Evolutionary conservation across 2,329 filamentous ascomycete species (phyloP), one percentile per base, ranked within the genome.

Genomic region (Aureobasidium pullulans): DNA sequence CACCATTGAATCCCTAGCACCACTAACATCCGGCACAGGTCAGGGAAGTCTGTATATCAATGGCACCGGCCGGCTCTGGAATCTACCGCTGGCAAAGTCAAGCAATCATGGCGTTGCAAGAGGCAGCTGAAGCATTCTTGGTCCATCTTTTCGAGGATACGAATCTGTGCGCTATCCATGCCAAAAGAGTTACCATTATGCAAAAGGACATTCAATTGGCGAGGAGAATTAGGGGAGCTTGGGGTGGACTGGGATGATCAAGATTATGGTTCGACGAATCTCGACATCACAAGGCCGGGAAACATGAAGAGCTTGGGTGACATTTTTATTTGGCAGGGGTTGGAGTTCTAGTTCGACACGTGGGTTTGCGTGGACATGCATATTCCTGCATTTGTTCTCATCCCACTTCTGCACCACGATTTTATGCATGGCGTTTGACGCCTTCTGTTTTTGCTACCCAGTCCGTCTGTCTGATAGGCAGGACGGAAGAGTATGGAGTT

Each of bases 131-230:
- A 83, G 96, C 94, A 2, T 97, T 96, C 81, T 88, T 99, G 71
- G 92, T 97, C 78, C 96, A 92, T 46, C 87, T 97, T 66, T 97
- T 97, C 71, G 92, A 97, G 79, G 93, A 97, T 75, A 96, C 93
- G 80, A 97, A 97, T 82, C 81, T 96, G 57, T 97, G 93, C 80
- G 93, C 94, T 73, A 96, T 97, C 77, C 94, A 97, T 80, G 93
- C 94, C 79, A 97, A 97, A 86, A 91, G 94, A 81, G 94, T 97
- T 73, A 97, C 93, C 72, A 97, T 97, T 79, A 93, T 93, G 79
- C 87, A 86, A 74, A 96, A 96, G 84, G 93, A 96, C 71, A 96
- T 97, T 74, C 93, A 97, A 80, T 86, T 97, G 53, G 92, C 93
- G 71, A 89, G 94, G 69, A 89, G 94, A 72, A 90, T 99, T 73